Evolutionary conservation across 2,329 filamentous ascomycete genomes (phyloP).

Genomic region (Colletotrichum tropicale): DNA sequence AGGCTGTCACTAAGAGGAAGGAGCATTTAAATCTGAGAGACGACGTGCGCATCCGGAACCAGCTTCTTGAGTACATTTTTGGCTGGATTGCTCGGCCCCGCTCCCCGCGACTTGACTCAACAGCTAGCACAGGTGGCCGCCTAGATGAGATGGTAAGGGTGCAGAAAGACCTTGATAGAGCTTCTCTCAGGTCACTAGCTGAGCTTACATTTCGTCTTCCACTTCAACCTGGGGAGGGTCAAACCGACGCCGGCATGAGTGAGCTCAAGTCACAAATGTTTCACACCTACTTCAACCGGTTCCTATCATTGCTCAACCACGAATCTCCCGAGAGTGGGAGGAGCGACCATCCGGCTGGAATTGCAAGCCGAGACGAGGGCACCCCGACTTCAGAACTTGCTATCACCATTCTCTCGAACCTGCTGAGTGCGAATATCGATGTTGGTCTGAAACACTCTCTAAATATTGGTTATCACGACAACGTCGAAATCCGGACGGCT

Average conservation of each 20-base stretch:
- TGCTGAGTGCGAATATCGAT: slow-evolving; percentile 74
- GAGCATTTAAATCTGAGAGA: slow-evolving; percentile 72
- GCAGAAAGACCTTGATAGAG: slow-evolving; percentile 69
- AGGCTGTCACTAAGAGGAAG: slow-evolving; percentile 68
- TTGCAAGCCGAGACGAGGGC: slow-evolving; percentile 52
- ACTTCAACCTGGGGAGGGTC: slow-evolving; percentile 68
- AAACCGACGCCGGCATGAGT: slow-evolving; percentile 69
- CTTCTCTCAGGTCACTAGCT: slow-evolving; percentile 68
- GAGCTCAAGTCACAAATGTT: slow-evolving; percentile 76
- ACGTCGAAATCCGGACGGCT: slow-evolving; percentile 71
- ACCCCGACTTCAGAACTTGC: slow-evolving; percentile 65
- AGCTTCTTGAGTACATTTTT: slow-evolving; percentile 70
- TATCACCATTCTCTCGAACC: slow-evolving; percentile 71
- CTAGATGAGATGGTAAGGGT: slow-evolving; percentile 62
- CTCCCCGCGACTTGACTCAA: slow-evolving; percentile 50
- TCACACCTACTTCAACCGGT: slow-evolving; percentile 73
- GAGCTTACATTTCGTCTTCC: slow-evolving; percentile 70
- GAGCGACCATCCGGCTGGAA: slow-evolving; percentile 38
- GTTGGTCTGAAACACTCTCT: slow-evolving; percentile 73
- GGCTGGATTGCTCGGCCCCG: slow-evolving; percentile 70
- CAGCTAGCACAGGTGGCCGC: slow-evolving; percentile 40
- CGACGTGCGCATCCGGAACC: slow-evolving; percentile 71
- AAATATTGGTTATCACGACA: slow-evolving; percentile 74
- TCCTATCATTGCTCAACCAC: slow-evolving; percentile 68
- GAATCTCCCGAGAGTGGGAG: slow-evolving; percentile 52